These are phyloP conservation scores for Gymnopilus junonius DNA, from an alignment of 768 basidiomycete species.

Conservation along the genomic window DNA sequence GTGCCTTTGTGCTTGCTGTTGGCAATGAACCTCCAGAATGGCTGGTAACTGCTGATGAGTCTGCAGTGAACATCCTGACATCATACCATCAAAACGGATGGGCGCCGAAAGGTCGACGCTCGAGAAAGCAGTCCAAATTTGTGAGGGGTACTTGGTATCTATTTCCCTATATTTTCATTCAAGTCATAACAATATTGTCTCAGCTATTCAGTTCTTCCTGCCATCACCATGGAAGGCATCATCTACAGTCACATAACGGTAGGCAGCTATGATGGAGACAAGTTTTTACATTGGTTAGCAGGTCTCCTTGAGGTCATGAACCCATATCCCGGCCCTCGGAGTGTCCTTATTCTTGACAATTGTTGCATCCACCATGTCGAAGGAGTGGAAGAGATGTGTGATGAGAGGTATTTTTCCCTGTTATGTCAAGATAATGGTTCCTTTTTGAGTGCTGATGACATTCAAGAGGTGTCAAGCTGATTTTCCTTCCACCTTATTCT, in stretches of 20 bases:
- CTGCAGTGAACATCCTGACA: neutral
- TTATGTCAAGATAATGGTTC: neutral
- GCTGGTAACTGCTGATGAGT: neutral
- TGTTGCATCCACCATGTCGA: neutral
- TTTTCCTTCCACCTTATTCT: constrained; percentile 39
- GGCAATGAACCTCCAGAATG: neutral
- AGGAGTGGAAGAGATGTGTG: neutral
- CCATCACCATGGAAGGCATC: neutral
- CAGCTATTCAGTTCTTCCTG: neutral
- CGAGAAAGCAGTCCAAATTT: neutral
- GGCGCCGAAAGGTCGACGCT: no score
- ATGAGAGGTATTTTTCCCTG: constrained; percentile 24
- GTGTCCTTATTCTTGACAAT: neutral
- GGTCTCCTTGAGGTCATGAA: neutral
- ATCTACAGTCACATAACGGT: neutral
- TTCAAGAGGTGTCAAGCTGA: constrained; percentile 8
- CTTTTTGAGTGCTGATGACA: neutral
- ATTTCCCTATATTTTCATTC: neutral
- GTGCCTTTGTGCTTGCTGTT: neutral
- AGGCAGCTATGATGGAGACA: neutral
- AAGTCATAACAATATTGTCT: no score
- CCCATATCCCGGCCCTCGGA: neutral
- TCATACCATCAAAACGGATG: neutral
- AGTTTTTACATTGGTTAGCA: neutral
- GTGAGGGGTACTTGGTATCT: neutral